Base-by-base conservation (phyloP, 2,329 filamentous ascomycete species). In the Endoconidiophora laricicola region DNA sequence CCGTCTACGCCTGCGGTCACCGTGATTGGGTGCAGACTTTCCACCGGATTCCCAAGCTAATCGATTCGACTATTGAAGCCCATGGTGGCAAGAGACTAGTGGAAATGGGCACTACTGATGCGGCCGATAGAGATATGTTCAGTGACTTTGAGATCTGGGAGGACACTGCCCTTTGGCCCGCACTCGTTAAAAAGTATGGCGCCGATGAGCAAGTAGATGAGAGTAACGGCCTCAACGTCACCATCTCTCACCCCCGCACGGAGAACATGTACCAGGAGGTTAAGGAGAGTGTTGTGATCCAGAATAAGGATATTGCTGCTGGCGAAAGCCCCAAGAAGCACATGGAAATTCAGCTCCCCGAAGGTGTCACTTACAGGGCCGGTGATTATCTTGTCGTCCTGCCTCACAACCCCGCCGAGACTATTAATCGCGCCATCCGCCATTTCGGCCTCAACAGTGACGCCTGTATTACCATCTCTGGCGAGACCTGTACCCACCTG, bases 341-440 rank as follows among this genome's bases (percentile, higher is more conserved):
- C 54, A 72, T 86, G 18, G 76, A 78, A 55, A 76, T 87, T 33
- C 73, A 76, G 53, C 69, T 90, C 1, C 83, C 84, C 0, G 72
- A 69, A 0, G 74, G 72, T 46, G 70, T 77, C 68, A 71, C 69
- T 0, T 90, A 88, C 63, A 71, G 73, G 38, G 74, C 80, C 2
- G 85, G 84, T 12, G 84, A 90, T 59, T 90, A 91, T 60, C 71
- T 90, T 0, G 80, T 81, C 0, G 69, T 87, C 2, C 66, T 87
- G 1, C 84, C 84, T 0, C 64, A 84, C 26, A 90, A 90, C 60
- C 76, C 78, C 1, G 69, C 69, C 43, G 64, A 71, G 26, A 76
- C 68, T 7, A 73, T 88, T 2, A 69, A 71, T 3, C 71, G 81
- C 6, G 81, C 75, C 0, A 75, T 86, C 63, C 67, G 72, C 16